Evolutionary conservation across 2,329 filamentous ascomycete species (phyloP), one percentile per base, ranked within the genome.

Genomic region (Ophiosphaerella narmari): DNA sequence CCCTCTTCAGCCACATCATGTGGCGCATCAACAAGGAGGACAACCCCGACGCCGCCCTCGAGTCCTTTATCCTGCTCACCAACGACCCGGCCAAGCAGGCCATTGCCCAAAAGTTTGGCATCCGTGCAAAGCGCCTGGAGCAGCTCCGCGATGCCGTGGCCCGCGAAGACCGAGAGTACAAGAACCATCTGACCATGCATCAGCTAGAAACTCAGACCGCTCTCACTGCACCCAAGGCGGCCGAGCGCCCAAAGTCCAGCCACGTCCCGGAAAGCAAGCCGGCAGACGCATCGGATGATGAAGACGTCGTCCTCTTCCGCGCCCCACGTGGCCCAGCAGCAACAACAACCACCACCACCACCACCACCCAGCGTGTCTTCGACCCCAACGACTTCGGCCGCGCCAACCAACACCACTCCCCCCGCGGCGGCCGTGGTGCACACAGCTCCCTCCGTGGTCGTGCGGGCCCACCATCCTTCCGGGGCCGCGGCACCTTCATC

Each of bases 51-150:
- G 74, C 76, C 33, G 76, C 77, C 7, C 70, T 80, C 5, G 78
- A 78, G 54, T 76, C 76, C 7, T 81, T 78, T 67, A 80, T 81
- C 52, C 77, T 81, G 54, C 70, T 81, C 37, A 80, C 77, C 45
- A 80, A 81, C 54, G 78, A 81, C 52, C 64, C 73, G 1, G 59
- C 61, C 23, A 80, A 80, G 60, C 74, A 77, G 41, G 62, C 66
- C 11, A 74, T 77, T 48, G 78, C 78, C 13, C 75, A 76, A 46
- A 76, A 78, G 21, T 81, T 81, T 46, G 78, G 79, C 52, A 77
- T 81, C 39, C 74, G 77, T 33, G 73, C 71, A 31, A 80, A 79
- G 69, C 75, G 76, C 43, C 67, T 80, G 7, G 77, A 79, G 60
- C 77, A 80, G 54, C 70, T 81, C 9, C 75, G 78, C 7, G 77